Evolutionary conservation across 2,329 filamentous ascomycete genomes (phyloP), one percentile per base, ranked within the genome.

Genomic region (Periconia sp.): DNA sequence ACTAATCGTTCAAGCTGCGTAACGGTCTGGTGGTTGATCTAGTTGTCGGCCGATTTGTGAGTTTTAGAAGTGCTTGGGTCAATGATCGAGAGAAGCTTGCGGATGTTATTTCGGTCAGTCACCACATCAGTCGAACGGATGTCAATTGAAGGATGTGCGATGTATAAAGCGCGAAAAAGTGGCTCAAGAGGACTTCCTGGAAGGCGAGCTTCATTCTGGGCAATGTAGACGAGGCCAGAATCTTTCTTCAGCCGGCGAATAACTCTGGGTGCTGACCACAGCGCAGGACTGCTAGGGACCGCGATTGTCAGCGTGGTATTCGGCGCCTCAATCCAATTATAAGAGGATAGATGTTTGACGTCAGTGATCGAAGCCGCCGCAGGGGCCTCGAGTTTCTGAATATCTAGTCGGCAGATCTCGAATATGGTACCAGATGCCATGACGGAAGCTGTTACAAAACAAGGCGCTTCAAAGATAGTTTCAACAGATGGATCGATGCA

Each of bases 61-160:
- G n/a, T n/a, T n/a, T n/a, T n/a, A n/a, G n/a, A n/a, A n/a, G n/a
- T n/a, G n/a, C n/a, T n/a, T n/a, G n/a, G n/a, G n/a, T n/a, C n/a
- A n/a, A n/a, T n/a, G n/a, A n/a, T n/a, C n/a, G n/a, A n/a, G n/a
- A n/a, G n/a, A n/a, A n/a, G n/a, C 54, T 79, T 79, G 21, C 75
- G 73, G 36, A 79, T 68, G 36, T 74, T 78, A 56, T 76, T 77
- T 21, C 74, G 60, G 48, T 78, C 76, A 3, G 70, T 74, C 15
- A 79, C 62, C 9, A 79, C 42, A 49, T 78, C 71, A 33, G 73
- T 48, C 0, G 54, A 28, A 17, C 50, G 19, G 12, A 78, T 56
- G 37, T 77, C 63, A 34, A 74, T 74, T 0, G 59, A 57, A 9
- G 75, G 73, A 16, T 74, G 32, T 5, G 54, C 52, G 19, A 63